A percentile compares a stretch with the other conserved stretches of the same genome.
Evolutionary conservation across 352 stramenopile genomes (phyloP).

Genomic region (Globisporangium lucens): DNA sequence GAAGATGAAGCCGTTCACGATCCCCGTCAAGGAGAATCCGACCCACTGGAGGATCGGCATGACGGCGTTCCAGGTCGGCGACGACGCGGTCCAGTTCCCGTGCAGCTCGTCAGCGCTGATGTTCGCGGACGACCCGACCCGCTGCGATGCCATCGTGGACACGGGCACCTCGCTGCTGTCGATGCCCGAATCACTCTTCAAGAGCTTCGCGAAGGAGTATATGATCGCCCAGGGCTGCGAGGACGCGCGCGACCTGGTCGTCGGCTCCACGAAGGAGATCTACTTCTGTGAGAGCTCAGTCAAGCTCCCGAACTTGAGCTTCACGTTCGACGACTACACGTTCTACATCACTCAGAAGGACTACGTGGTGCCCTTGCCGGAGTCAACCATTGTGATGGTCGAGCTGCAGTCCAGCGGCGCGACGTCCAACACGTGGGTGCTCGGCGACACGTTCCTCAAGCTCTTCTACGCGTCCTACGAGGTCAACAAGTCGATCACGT

Average conservation of each 20-base stretch:
- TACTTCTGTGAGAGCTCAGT: slow-evolving; percentile 53
- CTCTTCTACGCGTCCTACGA: slow-evolving; percentile 67
- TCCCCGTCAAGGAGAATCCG: slow-evolving; percentile 38
- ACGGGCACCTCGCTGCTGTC: slow-evolving; percentile 53
- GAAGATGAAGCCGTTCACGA: slow-evolving; percentile 34
- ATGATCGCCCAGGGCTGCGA: slow-evolving; percentile 35
- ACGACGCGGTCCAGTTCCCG: slow-evolving; percentile 33
- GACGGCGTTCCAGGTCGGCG: slow-evolving; percentile 50
- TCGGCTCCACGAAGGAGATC: slow-evolving; percentile 22
- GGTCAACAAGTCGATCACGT: slow-evolving; percentile 54
- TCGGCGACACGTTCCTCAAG: slow-evolving; percentile 75
- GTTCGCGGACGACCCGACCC: slow-evolving; percentile 8
- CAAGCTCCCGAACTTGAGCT: slow-evolving; percentile 42
- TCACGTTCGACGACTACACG: slow-evolving; percentile 53
- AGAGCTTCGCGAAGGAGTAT: slow-evolving; percentile 27
- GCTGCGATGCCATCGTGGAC: slow-evolving; percentile 53
- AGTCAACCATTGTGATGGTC: slow-evolving; percentile 28
- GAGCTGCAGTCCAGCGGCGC: slow-evolving; percentile 33
- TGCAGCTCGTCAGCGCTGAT: slow-evolving; percentile 24
- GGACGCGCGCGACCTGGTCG: slow-evolving; percentile 3
- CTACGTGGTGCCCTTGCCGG: slow-evolving; percentile 40
- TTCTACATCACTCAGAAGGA: slow-evolving; percentile 62
- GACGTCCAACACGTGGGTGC: slow-evolving; percentile 56
- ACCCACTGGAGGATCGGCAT: slow-evolving; percentile 69
- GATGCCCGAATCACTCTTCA: slow-evolving; percentile 39